phyloP scores from a whole-genome alignment of 2,329 filamentous ascomycete genomes.

The Leptodontidium sp. region DNA sequence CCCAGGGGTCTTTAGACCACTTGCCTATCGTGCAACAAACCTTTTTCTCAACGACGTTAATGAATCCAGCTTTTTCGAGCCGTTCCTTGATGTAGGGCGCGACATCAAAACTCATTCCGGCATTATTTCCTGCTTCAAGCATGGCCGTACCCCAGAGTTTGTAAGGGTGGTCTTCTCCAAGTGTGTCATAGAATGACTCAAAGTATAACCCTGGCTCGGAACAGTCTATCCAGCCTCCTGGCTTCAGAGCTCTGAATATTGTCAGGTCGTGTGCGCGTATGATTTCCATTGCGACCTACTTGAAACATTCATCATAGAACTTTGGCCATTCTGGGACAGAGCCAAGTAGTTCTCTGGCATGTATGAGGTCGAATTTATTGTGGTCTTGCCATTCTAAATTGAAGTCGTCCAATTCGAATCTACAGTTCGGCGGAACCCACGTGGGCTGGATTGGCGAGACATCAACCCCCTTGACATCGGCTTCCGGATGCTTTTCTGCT shows the following conservation, averaged over 20 bases:
- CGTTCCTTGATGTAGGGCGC: constrained; percentile 42
- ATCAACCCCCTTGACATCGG: constrained; percentile 60
- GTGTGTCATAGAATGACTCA: constrained; percentile 25
- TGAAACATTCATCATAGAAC: constrained; percentile 30
- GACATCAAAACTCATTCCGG: constrained; percentile 34
- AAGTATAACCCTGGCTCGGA: constrained; percentile 32
- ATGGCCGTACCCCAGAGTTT: constrained; percentile 32
- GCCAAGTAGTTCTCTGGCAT: constrained; percentile 39
- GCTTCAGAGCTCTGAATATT: constrained; percentile 27
- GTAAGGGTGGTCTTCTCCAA: constrained; percentile 27
- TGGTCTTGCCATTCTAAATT: constrained; percentile 51
- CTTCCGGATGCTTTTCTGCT: constrained; percentile 55
- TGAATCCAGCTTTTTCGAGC: constrained; percentile 51
- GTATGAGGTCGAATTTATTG: constrained; percentile 45
- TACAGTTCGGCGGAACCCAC: constrained; percentile 65
- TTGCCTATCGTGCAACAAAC: constrained; percentile 55
- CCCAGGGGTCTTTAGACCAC: constrained; percentile 54
- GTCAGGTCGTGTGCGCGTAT: not conserved
- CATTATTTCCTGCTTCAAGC: constrained; percentile 32
- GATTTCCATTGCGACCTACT: not conserved
- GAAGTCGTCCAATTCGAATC: constrained; percentile 70
- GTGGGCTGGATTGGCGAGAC: constrained; percentile 64
- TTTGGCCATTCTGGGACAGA: constrained; percentile 31
- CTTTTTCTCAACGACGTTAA: constrained; percentile 50
- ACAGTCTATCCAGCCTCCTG: constrained; percentile 36